Conservation (phyloP, 805 yeast species). For the Candida mattraensis region DNA sequence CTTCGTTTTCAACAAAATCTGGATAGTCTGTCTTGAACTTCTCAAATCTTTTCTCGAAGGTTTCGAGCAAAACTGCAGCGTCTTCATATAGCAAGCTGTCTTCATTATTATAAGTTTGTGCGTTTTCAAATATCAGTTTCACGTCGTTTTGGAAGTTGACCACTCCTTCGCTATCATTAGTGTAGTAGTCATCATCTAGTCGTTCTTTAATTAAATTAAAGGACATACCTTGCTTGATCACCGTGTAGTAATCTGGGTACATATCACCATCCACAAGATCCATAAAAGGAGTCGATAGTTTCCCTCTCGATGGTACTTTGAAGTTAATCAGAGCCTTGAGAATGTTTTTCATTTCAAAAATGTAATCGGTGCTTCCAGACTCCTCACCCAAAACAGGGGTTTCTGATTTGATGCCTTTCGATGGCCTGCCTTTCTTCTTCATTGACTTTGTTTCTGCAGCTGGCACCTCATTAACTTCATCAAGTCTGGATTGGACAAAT, state of each 20-base stretch:
- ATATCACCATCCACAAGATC: constrained; percentile 67
- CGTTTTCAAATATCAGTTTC: constrained; percentile 70
- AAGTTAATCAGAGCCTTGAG: constrained; percentile 43
- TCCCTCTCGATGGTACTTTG: constrained; percentile 49
- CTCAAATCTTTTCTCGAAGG: constrained; percentile 44
- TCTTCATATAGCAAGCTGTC: constrained; percentile 71
- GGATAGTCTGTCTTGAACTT: constrained; percentile 32
- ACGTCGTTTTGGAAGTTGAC: constrained; percentile 60
- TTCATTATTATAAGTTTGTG: constrained; percentile 74
- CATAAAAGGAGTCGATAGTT: constrained; percentile 68
- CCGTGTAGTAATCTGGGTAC: constrained; percentile 78
- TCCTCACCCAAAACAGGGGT: constrained; percentile 1
- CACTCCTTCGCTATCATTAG: constrained; percentile 48
- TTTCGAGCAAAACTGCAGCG: constrained; percentile 57
- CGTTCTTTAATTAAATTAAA: constrained; percentile 56
- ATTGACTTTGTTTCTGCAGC: constrained; percentile 1
- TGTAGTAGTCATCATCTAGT: constrained; percentile 51
- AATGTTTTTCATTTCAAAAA: constrained; percentile 26
- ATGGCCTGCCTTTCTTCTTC: constrained; percentile 6
- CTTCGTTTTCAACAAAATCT: constrained; percentile 25
- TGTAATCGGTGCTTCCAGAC: constrained; percentile 6
- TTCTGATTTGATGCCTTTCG: constrained; percentile 2
- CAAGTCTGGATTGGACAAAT: constrained; percentile 52
- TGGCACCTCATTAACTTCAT: constrained; percentile 27
- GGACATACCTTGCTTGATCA: constrained; percentile 74